Percentiles rank a stretch among this genome's conserved stretches.
Conservation (phyloP, 2,329 filamentous ascomycete genomes). For the Sordariomycetes sp. region DNA sequence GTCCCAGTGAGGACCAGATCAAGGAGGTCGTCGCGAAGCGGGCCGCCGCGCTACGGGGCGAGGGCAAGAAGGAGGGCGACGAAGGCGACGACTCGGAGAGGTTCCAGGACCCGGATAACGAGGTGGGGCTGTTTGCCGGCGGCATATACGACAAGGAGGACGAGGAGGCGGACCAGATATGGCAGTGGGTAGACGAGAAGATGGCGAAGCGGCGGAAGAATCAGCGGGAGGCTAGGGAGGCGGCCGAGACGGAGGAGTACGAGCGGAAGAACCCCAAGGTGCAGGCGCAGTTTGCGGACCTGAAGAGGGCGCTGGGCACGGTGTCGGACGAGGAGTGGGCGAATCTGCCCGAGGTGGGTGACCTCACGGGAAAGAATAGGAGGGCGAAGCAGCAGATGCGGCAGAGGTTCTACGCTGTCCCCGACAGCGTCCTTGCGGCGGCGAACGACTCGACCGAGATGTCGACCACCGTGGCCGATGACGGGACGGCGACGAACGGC, state of each 20-base stretch:
- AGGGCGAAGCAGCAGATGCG: constrained; percentile 70
- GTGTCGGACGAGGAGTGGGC: constrained; percentile 96
- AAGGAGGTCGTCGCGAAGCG: constrained; percentile 94
- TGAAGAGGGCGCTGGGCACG: constrained; percentile 78
- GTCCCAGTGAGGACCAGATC: constrained; percentile 94
- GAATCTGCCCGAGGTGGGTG: constrained; percentile 86
- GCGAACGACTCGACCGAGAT: constrained; percentile 71
- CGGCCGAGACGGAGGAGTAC: constrained; percentile 85
- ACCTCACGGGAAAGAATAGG: constrained; percentile 88
- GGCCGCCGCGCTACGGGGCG: constrained; percentile 69
- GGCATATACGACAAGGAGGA: constrained; percentile 96
- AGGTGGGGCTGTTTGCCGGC: constrained; percentile 87
- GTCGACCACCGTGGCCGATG: constrained; percentile 78
- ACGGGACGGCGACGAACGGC: constrained; percentile 41
- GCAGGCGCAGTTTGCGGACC: constrained; percentile 89
- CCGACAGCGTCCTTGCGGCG: constrained; percentile 85
- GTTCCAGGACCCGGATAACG: constrained; percentile 94
- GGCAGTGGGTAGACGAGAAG: constrained; percentile 88
- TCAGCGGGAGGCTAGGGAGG: constrained; percentile 90
- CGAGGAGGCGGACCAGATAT: constrained; percentile 93
- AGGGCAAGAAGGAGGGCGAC: constrained; percentile 53
- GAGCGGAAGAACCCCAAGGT: constrained; percentile 97
- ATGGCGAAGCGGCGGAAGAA: constrained; percentile 83
- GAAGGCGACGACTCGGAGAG: constrained; percentile 66
- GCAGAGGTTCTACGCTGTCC: constrained; percentile 88